Percentiles rank a stretch among this genome's conserved stretches.
These are phyloP conservation scores for Citrus trifoliata DNA, from an alignment of 345 rosid species.

Conservation along the genomic window DNA sequence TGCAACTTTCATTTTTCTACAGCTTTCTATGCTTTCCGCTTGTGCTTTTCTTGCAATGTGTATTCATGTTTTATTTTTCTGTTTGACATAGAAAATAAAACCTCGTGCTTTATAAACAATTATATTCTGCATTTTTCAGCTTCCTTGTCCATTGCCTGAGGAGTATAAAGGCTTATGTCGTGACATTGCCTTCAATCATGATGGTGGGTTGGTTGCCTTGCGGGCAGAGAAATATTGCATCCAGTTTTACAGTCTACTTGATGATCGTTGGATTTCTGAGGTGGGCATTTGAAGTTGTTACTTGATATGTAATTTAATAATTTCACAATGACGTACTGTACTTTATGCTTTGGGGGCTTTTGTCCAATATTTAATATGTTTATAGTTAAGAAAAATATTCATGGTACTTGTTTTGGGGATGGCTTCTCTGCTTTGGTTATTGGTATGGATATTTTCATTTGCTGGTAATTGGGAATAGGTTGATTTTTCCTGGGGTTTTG, in stretches of 20 bases:
- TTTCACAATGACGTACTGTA: neutral
- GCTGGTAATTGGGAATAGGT: neutral
- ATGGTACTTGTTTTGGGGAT: neutral
- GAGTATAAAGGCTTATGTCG: slow-evolving; percentile 36
- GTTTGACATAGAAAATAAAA: neutral
- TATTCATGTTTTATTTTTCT: neutral
- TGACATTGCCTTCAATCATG: slow-evolving; percentile 65
- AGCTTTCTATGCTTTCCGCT: neutral
- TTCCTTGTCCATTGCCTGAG: slow-evolving; percentile 62
- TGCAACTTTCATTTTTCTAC: neutral
- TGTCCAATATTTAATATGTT: neutral
- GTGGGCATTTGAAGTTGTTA: slow-evolving; percentile 30
- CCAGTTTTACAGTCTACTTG: slow-evolving; percentile 80
- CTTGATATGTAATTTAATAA: neutral
- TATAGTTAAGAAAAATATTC: neutral
- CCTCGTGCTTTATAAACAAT: neutral
- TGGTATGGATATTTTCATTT: neutral
- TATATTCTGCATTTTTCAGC: slow-evolving; percentile 43
- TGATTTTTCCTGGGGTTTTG: neutral
- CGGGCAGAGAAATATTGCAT: slow-evolving; percentile 74
- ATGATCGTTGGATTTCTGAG: slow-evolving; percentile 83
- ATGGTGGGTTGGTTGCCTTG: slow-evolving; percentile 72
- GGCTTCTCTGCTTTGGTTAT: neutral
- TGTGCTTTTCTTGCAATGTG: neutral
- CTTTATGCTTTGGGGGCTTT: neutral